phyloP scores from a whole-genome alignment of 1,284 basidiomycete species.

The Ceratobasidium sp. region DNA sequence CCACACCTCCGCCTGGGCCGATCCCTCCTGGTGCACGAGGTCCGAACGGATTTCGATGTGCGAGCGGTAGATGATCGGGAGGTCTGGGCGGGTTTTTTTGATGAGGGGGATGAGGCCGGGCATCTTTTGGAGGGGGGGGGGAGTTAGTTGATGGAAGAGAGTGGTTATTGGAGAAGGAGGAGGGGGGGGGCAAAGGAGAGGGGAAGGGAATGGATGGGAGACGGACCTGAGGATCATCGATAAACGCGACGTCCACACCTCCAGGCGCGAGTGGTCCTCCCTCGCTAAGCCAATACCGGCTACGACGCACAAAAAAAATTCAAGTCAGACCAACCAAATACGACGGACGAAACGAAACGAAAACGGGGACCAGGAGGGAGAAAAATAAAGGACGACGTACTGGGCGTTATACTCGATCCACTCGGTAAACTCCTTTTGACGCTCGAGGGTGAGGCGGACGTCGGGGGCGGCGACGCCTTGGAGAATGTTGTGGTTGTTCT shows the following conservation, averaged over 20 bases:
- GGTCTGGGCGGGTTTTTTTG: conserved; percentile 79
- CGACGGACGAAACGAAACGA: no score
- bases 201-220: background rate
- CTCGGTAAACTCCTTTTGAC: conserved; percentile 75
- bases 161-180: no score
- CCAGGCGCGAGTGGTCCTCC: conserved; percentile 82
- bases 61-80: conserved; percentile 89
- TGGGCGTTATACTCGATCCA: conserved; percentile 83
- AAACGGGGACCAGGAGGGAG: background rate
- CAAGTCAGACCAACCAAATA: no score
- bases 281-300: conserved; percentile 78
- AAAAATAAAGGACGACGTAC: conserved; percentile 51
- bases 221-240: conserved; percentile 71
- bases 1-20: conserved; percentile 89
- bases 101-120: conserved; percentile 89
- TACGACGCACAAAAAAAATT: background rate
- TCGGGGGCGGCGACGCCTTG: conserved; percentile 85
- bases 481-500: conserved; percentile 90
- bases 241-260: conserved; percentile 86
- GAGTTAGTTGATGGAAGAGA: background rate
- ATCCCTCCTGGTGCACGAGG: conserved; percentile 77
- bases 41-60: conserved; percentile 91
- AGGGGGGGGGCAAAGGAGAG: no score
- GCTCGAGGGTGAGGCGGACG: conserved; percentile 78
- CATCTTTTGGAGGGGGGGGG: conserved; percentile 66